A percentile compares a stretch with the other conserved stretches of the same genome.
Conservation (phyloP, 225 moss, liverwort and hornwort species). For the Bryoerythrophyllum caledonicum region DNA sequence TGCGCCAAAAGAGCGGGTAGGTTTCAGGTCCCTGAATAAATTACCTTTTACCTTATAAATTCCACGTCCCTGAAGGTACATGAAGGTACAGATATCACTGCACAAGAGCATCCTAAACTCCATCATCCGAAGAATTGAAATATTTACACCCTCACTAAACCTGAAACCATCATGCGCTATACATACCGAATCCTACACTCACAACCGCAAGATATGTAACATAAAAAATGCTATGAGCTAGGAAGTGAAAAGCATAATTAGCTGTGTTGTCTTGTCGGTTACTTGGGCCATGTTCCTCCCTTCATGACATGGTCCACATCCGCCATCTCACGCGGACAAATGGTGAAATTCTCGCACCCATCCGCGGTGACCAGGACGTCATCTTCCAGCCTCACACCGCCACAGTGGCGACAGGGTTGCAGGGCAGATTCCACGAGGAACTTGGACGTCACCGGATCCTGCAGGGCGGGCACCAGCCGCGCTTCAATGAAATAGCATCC, state of each 20-base stretch:
- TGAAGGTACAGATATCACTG: too few relatives aligned
- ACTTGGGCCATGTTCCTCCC: constrained; percentile 69
- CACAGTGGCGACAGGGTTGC: constrained; percentile 49
- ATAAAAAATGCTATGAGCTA: too few relatives aligned
- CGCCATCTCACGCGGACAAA: constrained; percentile 82
- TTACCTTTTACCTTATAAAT: too few relatives aligned
- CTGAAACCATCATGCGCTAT: not conserved
- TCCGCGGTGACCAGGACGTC: constrained; percentile 76
- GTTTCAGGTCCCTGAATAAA: too few relatives aligned
- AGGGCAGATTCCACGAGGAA: constrained; percentile 65
- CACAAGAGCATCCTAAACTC: too few relatives aligned
- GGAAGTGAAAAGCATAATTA: not conserved
- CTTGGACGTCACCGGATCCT: constrained; percentile 45
- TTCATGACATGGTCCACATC: constrained; percentile 91
- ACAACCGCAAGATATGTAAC: too few relatives aligned
- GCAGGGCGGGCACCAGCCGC: constrained; percentile 61
- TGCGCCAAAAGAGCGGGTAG: too few relatives aligned
- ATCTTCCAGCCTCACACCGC: constrained; percentile 97
- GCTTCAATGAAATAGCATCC: constrained; percentile 92
- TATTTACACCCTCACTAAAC: not conserved
- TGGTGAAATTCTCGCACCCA: constrained; percentile 87
- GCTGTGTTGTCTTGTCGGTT: not conserved
- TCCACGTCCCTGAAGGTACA: too few relatives aligned
- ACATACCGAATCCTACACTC: constrained; percentile 1
- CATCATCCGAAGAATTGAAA: too few relatives aligned